Evolutionary conservation across 2,329 filamentous ascomycete genomes (phyloP).

Genomic region (Aspergillus fumigatiaffinis): DNA sequence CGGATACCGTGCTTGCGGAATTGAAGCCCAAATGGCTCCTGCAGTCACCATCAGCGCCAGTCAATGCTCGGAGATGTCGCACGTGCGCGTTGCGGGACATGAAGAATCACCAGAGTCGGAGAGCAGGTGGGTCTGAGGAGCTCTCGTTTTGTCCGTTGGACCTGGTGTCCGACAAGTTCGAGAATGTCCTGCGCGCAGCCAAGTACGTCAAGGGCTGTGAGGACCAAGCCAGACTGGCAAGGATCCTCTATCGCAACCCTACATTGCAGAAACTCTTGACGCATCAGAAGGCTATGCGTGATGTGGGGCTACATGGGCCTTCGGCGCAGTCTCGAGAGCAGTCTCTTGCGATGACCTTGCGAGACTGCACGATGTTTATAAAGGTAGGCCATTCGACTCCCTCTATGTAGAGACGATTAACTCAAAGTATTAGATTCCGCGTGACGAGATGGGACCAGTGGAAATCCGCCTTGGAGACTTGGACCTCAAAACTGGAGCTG

Average conservation of each 20-base stretch:
- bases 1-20: constrained; percentile 52
- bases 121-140: constrained; percentile 24
- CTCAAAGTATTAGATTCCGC: constrained; percentile 28
- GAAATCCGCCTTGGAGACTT: constrained; percentile 66
- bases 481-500: constrained; percentile 66
- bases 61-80: constrained; percentile 61
- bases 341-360: constrained; percentile 71
- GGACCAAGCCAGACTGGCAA: constrained; percentile 35
- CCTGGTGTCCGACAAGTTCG: constrained; percentile 49
- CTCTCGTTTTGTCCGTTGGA: constrained; percentile 62
- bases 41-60: constrained; percentile 69
- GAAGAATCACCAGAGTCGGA: constrained; percentile 40
- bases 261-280: constrained; percentile 33
- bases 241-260: constrained; percentile 31
- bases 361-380: constrained; percentile 74
- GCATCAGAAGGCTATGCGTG: constrained; percentile 31
- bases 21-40: constrained; percentile 84
- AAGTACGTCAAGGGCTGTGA: constrained; percentile 32
- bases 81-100: constrained; percentile 63
- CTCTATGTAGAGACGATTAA: not conserved
- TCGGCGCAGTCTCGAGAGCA: constrained; percentile 45
- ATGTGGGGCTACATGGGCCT: constrained; percentile 35
- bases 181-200: constrained; percentile 45
- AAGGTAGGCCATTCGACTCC: constrained; percentile 43
- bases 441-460: constrained; percentile 26